Base-by-base conservation (phyloP, 306 rosid genomes). In the Medicago arabica region DNA sequence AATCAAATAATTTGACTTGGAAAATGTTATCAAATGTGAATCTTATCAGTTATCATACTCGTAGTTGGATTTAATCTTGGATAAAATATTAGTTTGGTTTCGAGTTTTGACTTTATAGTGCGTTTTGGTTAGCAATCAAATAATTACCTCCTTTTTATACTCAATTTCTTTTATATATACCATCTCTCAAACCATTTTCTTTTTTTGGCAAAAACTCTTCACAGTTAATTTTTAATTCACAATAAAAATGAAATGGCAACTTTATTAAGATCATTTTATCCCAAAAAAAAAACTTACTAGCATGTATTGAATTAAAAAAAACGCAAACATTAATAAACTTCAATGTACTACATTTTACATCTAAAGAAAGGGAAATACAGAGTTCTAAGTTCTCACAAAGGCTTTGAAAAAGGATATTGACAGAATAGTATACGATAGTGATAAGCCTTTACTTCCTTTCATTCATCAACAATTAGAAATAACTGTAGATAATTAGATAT, bases 391-490 rank as follows among this genome's bases (percentile, higher is more conserved):
- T 46, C 53, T 38, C 61, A 17, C 14, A 63, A 63, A 25, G 62
- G 38, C 66, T 72, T 38, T 67, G 65, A 74, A 21, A 40, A 6
- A 6, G 73, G 10, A 69, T 50, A 53, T 14, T 38, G 66, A 63
- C 66, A 63, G 40, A 67, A 46, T 21, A 8, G 36, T 43, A 31
- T 70, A 17, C 13, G 10, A 36, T 36, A 15, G 63, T 41, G 46
- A 46, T 64, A 34, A 21, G 68, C 38, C 62, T 55, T 71, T 38
- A 21, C 72, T 40, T 71, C 41, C 71, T 41, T 79, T 66, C 57
- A 72, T 79, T 66, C 57, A 72, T 25, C 73, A 23, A 58, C 55
- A 73, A 67, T 17, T 61, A 62, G 23, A 73, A 61, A 65, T 15
- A 80, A 72, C 15, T 72, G 36, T n/a, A 75, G 72, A 57, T 65